These are phyloP conservation scores for Fagopyrum tataricum DNA, from an alignment of 148 eudicot species.

Conservation along the genomic window DNA sequence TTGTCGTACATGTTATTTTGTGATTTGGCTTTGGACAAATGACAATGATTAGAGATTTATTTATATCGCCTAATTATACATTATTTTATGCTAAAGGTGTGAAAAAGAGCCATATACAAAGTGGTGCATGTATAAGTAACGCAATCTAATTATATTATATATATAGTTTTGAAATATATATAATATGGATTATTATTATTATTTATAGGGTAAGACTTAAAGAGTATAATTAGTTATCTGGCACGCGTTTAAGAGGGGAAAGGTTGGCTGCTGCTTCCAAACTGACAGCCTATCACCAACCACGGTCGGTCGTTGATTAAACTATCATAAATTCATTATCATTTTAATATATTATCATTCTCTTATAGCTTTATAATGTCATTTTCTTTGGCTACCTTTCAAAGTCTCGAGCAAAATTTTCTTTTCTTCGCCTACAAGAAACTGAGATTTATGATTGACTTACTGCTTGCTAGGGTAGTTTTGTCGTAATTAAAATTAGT, in stretches of 20 bases:
- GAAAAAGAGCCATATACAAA: neutral
- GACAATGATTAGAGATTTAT: too few relatives aligned
- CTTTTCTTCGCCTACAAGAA: neutral
- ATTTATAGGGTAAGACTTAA: too few relatives aligned
- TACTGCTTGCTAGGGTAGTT: too few relatives aligned
- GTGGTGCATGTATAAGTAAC: neutral
- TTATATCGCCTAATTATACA: too few relatives aligned
- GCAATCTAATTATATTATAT: neutral
- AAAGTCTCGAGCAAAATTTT: neutral
- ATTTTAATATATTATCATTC: neutral
- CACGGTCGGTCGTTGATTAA: neutral
- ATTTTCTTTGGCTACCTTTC: neutral
- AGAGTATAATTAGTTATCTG: neutral
- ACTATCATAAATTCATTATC: neutral
- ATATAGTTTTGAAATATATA: too few relatives aligned
- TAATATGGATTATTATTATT: neutral
- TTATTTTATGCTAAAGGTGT: neutral
- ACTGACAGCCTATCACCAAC: slow-evolving; percentile 3
- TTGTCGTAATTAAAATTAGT: too few relatives aligned
- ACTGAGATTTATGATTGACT: neutral
- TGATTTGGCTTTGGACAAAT: too few relatives aligned
- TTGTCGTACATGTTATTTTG: too few relatives aligned
- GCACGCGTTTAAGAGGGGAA: slow-evolving; percentile 1
- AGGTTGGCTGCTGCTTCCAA: neutral
- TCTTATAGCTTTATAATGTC: neutral